These are phyloP conservation scores for Xerocomellus amylosporus DNA, from an alignment of 768 basidiomycete species.

Conservation along the genomic window DNA sequence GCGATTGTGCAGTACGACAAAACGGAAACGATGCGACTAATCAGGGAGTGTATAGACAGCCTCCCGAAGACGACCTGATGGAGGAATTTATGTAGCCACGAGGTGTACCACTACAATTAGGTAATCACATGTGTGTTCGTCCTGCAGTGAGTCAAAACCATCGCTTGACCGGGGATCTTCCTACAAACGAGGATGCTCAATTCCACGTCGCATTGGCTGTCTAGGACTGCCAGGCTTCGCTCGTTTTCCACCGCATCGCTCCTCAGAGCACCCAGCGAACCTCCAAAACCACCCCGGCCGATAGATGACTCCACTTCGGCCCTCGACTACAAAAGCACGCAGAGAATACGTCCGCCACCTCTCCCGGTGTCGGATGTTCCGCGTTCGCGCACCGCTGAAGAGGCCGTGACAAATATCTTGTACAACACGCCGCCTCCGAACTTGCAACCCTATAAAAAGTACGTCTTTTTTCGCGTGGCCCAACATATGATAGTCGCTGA, in stretches of 20 bases:
- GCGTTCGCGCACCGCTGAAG: constrained; percentile 80
- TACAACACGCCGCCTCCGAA: constrained; percentile 95
- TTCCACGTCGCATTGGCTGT: constrained; percentile 20
- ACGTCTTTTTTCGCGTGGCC: not conserved
- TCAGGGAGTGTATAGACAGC: constrained; percentile 51
- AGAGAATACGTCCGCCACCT: constrained; percentile 73
- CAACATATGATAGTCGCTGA: constrained; percentile 2
- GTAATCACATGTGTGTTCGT: constrained; percentile 5
- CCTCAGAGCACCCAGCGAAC: constrained; percentile 23
- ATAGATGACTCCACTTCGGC: constrained; percentile 95
- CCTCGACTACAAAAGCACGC: constrained; percentile 82
- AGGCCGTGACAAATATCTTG: constrained; percentile 95
- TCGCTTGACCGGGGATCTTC: not conserved
- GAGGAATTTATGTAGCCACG: not conserved
- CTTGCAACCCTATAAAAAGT: constrained; percentile 92
- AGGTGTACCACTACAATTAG: constrained; percentile 6
- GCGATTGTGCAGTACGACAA: constrained; percentile 54
- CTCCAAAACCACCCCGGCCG: constrained; percentile 70
- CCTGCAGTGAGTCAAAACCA: not conserved
- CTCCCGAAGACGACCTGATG: constrained; percentile 40
- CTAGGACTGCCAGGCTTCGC: constrained; percentile 18
- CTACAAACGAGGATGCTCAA: constrained; percentile 4
- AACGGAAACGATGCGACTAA: constrained; percentile 49
- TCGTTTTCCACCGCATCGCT: constrained; percentile 20
- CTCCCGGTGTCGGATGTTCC: constrained; percentile 86